Base-by-base conservation (phyloP, 371 early-diverging fungal genomes). In the Globomyces sp. region DNA sequence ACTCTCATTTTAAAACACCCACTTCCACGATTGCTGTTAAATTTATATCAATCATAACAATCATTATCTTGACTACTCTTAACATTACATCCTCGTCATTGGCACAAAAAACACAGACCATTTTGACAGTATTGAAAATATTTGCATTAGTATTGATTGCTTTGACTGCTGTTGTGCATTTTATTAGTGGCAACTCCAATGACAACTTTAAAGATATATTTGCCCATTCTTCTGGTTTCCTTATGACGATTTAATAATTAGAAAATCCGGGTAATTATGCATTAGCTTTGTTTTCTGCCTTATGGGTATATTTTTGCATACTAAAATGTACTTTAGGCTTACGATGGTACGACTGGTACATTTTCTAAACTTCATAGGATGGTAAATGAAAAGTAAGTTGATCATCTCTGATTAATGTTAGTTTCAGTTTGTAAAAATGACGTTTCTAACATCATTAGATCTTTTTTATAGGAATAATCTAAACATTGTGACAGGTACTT, bases 301-400 rank as follows among this genome's bases (percentile, higher is more conserved):
- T 96, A n/a, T 96, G 94, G 92, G 93, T 95, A 0, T 95, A 92
- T 71, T 94, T 92, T 69, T 95, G 95, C 4, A 24, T 24, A 24
- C 24, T 24, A 24, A 24, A 24, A 24, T 24, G 24, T 24, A 24
- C 24, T 24, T 41, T 57, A 11, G 9, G 48, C 48, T 8, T 13
- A 60, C 49, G 4, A 4, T 11, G 4, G 5, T 60, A 13, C 10
- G n/a, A 4, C 5, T 34, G 34, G 8, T 34, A 48, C 52, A 11
- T 36, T 24, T 24, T 24, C 24, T 24, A 24, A 24, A 24, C 24
- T 24, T 24, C 24, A 24, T 24, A 24, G 24, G 24, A 24, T 24
- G 24, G 24, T 24, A 24, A 24, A 24, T 24, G 0, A 24, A 24
- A 24, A 24, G 24, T 24, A 24, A 24, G 24, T 24, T 24, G 24